Base-by-base conservation (phyloP, 2,329 filamentous ascomycete species). In the Cladosporium phlei region DNA sequence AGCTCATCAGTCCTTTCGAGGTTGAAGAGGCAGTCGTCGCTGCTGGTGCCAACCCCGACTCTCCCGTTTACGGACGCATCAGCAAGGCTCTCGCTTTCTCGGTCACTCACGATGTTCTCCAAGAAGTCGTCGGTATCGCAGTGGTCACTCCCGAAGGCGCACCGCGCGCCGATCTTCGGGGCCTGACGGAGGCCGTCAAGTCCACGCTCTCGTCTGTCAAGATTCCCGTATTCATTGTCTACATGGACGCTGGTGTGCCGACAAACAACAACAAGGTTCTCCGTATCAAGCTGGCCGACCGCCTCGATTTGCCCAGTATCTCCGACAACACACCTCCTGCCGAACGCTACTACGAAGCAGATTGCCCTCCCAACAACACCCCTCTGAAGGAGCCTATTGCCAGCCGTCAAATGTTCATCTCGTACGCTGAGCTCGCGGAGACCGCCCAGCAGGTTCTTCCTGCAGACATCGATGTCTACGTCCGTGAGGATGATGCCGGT, bases 211-310 rank as follows among this genome's bases (percentile, higher is more conserved):
- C 76, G 42, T 70, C 75, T 49, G 71, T 69, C 8, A 80, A 80
- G 54, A 73, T 73, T 67, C 77, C 77, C 0, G 64, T 67, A 0
- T 49, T 77, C 22, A 60, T 79, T 14, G 69, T 73, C 0, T 79
- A 77, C 58, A 79, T 80, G 76, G 67, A 78, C 22, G 71, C 71
- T 30, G 61, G 77, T 1, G 74, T 78, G 1, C 78, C 74, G 48
- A 73, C 68, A 27, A 79, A 79, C 60, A 77, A 77, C 64, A 77
- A 77, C 65, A 80, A 80, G 53, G 65, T 79, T n/a, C 61, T 79
- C 17, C 71, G 77, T 2, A 76, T 79, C 55, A 72, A 68, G 51
- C 62, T 80, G 4, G 71, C 67, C 0, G 67, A 78, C 46, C 66
- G 77, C 3, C 60, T 79, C 4, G 58, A 61, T 2, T 54, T 80